These are phyloP conservation scores for Puccinia triticina DNA, from an alignment of 1,284 basidiomycete species.

Conservation along the genomic window DNA sequence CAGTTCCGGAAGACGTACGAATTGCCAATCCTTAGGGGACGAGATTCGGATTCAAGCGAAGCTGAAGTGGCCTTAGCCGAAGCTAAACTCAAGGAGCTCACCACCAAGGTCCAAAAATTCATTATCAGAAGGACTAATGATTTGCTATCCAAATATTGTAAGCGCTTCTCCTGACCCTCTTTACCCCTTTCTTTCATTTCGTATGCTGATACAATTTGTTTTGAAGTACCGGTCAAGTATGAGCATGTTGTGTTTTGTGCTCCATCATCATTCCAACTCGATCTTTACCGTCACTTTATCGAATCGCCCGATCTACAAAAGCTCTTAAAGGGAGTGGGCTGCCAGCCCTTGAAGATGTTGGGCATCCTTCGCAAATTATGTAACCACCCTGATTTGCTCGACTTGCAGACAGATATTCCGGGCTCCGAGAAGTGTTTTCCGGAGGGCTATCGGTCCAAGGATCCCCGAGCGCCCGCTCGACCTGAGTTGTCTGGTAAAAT, in stretches of 20 bases:
- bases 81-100: conserved; percentile 89
- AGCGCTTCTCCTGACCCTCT: conserved; percentile 60
- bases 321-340: conserved; percentile 82
- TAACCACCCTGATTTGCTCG: conserved; percentile 92
- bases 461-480: conserved; percentile 61
- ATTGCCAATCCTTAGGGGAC: conserved; percentile 86
- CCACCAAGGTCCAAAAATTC: conserved; percentile 87
- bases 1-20: conserved; percentile 98
- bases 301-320: conserved; percentile 92
- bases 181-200: background rate
- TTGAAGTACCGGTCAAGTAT: conserved; percentile 92
- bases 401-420: conserved; percentile 80
- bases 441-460: conserved; percentile 71
- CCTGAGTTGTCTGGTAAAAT: conserved; percentile 79
- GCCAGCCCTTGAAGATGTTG: conserved; percentile 96
- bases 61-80: conserved; percentile 79
- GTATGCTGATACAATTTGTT: background rate
- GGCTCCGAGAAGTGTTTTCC: conserved; percentile 85
- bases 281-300: conserved; percentile 89
- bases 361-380: conserved; percentile 95
- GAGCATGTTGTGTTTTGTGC: conserved; percentile 98
- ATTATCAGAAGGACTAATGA: conserved; percentile 98
- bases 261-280: conserved; percentile 82
- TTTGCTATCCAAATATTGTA: conserved; percentile 91
- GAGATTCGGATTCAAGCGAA: conserved; percentile 87